Conservation (phyloP, 2,329 filamentous ascomycete genomes). For the Fusarium mangiferae region DNA sequence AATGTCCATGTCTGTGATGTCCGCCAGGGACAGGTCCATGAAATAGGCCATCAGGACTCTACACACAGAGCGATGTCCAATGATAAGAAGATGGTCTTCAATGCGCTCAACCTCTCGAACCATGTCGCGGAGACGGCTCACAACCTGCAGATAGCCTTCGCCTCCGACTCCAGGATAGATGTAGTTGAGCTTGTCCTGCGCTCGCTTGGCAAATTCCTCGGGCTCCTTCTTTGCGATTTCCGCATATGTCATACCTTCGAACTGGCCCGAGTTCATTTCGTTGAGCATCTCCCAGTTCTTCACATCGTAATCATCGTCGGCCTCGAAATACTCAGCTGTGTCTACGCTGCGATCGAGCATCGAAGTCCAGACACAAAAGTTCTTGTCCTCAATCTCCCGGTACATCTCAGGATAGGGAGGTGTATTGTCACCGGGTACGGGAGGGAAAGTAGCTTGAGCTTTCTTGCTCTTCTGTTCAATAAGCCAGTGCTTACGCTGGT, state of each 20-base stretch:
- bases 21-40: constrained; percentile 87
- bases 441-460: constrained; percentile 84
- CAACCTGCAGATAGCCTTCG: constrained; percentile 96
- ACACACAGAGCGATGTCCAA: constrained; percentile 91
- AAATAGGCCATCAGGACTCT: constrained; percentile 96
- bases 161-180: constrained; percentile 96
- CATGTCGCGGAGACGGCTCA: constrained; percentile 93
- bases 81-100: constrained; percentile 92
- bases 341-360: constrained; percentile 93
- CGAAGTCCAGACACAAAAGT: constrained; percentile 98
- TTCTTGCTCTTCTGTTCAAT: constrained; percentile 82
- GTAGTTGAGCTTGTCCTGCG: constrained; percentile 90
- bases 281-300: constrained; percentile 99
- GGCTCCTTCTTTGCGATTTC: constrained; percentile 84
- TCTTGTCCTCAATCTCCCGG: constrained; percentile 78
- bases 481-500: constrained; percentile 84
- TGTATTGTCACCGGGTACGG: constrained; percentile 88
- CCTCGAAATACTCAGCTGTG: constrained; percentile 88
- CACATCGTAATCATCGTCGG: constrained; percentile 92
- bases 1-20: constrained; percentile 94
- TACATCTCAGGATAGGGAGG: constrained; percentile 91
- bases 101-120: constrained; percentile 98
- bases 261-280: constrained; percentile 90
- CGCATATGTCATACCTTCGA: constrained; percentile 94
- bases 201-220: constrained; percentile 83